Percentiles rank a stretch among this genome's conserved stretches.
phyloP scores from a whole-genome alignment of 208 protist genomes.

The Leishmania guyanensis region DNA sequence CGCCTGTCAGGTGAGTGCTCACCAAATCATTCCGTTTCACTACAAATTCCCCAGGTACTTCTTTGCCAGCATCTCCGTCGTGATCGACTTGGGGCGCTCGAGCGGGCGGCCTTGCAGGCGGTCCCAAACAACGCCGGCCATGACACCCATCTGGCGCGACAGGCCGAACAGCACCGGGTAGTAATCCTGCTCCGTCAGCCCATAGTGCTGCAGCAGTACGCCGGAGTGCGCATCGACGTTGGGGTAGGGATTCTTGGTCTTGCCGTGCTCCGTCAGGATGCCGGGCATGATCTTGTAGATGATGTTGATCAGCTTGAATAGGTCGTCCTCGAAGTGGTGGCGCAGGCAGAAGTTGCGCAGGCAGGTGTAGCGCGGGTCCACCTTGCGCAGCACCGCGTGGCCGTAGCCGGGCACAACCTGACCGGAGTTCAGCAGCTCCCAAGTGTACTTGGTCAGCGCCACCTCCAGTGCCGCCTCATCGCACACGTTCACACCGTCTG shows the following conservation, averaged over 20 bases:
- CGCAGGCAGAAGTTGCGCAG: conserved; percentile 97
- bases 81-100: conserved; percentile 96
- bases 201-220: conserved; percentile 96
- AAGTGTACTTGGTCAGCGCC: conserved; percentile 87
- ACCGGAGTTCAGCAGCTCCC: conserved; percentile 90
- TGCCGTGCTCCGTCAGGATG: conserved; percentile 97
- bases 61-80: conserved; percentile 80
- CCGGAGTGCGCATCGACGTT: conserved; percentile 98
- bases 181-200: conserved; percentile 95
- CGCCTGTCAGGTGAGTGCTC: background rate
- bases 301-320: conserved; percentile 95
- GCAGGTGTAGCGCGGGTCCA: conserved; percentile 98
- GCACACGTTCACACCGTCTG: conserved; percentile 45
- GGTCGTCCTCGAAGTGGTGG: conserved; percentile 95
- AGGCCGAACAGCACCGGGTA: conserved; percentile 99
- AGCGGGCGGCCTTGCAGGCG: conserved; percentile 94
- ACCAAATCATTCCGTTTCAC: background rate
- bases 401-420: conserved; percentile 96
- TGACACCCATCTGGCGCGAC: conserved; percentile 94
- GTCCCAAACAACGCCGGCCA: conserved; percentile 95
- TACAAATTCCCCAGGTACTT: conserved; percentile 43
- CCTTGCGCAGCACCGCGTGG: conserved; percentile 98
- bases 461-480: conserved; percentile 67
- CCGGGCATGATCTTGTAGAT: conserved; percentile 94
- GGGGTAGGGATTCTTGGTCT: conserved; percentile 98